A percentile compares a stretch with the other conserved stretches of the same genome.
These are phyloP conservation scores for Corchorus olitorius DNA, from an alignment of 345 rosid species.

Conservation along the genomic window DNA sequence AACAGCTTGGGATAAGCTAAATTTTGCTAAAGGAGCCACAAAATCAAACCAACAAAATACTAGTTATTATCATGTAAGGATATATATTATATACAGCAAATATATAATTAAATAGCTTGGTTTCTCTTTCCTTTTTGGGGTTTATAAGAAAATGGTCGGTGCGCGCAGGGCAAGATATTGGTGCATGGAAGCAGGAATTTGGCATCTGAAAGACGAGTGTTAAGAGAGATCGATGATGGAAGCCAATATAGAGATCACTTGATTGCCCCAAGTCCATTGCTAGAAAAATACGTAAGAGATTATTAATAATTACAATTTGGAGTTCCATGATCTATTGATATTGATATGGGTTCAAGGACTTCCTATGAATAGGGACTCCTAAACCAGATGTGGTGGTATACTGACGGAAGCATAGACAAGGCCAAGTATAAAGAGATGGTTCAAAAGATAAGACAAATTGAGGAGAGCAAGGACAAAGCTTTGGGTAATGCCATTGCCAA, in stretches of 20 bases:
- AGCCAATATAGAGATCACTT: background rate
- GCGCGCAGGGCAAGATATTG: background rate
- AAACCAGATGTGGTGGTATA: background rate
- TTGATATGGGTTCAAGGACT: too few species aligned
- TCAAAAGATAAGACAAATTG: background rate
- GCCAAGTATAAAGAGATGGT: background rate
- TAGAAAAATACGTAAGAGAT: background rate
- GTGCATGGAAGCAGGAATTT: conserved; percentile 5
- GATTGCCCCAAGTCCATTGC: background rate
- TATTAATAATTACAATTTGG: background rate
- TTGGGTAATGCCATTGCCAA: background rate
- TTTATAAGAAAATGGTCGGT: background rate
- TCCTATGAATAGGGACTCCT: background rate
- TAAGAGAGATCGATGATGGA: background rate
- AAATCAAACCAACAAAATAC: background rate
- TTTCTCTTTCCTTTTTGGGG: too few species aligned
- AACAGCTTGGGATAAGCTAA: background rate
- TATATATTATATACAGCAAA: too few species aligned
- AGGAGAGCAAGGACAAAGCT: background rate
- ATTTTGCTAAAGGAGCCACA: background rate
- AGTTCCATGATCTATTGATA: background rate
- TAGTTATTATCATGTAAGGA: background rate
- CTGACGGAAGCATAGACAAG: background rate
- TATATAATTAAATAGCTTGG: too few species aligned
- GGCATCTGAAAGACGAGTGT: background rate